Evolutionary conservation across 441 rosid species (phyloP).

Genomic region (Arabidopsis lyrata): DNA sequence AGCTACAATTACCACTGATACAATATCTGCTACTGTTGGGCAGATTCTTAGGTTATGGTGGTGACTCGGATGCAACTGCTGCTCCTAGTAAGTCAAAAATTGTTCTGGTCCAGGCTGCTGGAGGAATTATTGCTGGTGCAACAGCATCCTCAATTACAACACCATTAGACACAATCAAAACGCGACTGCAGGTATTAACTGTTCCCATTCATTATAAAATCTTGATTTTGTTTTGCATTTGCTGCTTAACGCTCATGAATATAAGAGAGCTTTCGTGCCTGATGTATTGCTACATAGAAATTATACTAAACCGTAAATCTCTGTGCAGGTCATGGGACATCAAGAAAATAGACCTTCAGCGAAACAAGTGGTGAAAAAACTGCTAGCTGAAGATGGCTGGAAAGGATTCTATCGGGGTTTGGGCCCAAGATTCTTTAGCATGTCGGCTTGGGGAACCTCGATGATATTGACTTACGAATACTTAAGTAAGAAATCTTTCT

Average conservation of each 20-base stretch:
- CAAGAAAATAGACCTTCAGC: slow-evolving; percentile 75
- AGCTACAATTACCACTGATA: slow-evolving; percentile 14
- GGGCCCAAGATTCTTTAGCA: slow-evolving; percentile 94
- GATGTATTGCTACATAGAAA: slow-evolving; percentile 15
- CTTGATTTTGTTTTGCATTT: not conserved
- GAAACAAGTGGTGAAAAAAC: slow-evolving; percentile 67
- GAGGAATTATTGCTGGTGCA: slow-evolving; percentile 93
- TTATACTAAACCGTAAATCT: slow-evolving; percentile 30
- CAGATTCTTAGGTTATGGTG: slow-evolving; percentile 69
- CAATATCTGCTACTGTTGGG: slow-evolving; percentile 38
- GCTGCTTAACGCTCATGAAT: slow-evolving; percentile 1
- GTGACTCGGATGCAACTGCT: slow-evolving; percentile 46
- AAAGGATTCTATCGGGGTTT: slow-evolving; percentile 86
- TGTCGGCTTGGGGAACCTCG: slow-evolving; percentile 98
- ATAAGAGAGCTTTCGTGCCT: not conserved
- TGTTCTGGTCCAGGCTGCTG: slow-evolving; percentile 78
- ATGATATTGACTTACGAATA: slow-evolving; percentile 96
- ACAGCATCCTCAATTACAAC: slow-evolving; percentile 90
- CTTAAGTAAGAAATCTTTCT: slow-evolving; percentile 64
- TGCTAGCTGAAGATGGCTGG: slow-evolving; percentile 93
- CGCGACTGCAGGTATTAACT: slow-evolving; percentile 79
- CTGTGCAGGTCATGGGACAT: slow-evolving; percentile 79
- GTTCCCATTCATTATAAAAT: slow-evolving; percentile 2
- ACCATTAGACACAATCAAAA: slow-evolving; percentile 93
- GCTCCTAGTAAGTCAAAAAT: slow-evolving; percentile 64